phyloP scores from a whole-genome alignment of 305 asterid genomes.

The Solanum hybrid region DNA sequence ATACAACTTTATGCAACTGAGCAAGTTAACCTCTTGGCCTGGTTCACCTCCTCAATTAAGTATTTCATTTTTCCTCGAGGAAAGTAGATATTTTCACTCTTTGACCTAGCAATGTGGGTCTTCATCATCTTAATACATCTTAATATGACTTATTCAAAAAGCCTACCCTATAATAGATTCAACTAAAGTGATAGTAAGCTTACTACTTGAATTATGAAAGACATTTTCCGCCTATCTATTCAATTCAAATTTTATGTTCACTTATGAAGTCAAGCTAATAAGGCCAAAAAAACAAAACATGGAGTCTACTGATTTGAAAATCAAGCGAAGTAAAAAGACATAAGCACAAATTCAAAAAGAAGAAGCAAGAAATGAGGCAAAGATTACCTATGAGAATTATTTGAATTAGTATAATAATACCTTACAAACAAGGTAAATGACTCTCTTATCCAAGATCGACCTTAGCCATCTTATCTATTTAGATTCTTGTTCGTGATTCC shows the following conservation, averaged over 20 bases:
- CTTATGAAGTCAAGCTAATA: background rate
- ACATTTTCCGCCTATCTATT: background rate
- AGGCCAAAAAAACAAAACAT: no score
- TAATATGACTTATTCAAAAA: no score
- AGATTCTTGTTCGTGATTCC: background rate
- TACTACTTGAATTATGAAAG: background rate
- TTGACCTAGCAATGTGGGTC: background rate
- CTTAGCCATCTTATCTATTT: background rate
- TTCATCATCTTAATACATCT: background rate
- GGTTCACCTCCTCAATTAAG: background rate
- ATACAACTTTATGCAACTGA: background rate
- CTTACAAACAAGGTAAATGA: no score
- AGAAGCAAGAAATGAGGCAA: background rate
- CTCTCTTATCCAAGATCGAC: no score
- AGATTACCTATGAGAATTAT: background rate
- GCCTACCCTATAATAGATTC: background rate
- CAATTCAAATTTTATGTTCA: background rate
- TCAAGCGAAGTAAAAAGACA: background rate
- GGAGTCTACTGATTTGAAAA: background rate
- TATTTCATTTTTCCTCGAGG: background rate
- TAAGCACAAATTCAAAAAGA: background rate
- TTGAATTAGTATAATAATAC: background rate
- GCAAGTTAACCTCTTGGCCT: background rate
- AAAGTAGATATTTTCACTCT: background rate
- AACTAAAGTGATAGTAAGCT: background rate